A percentile compares a stretch with the other conserved stretches of the same genome.
These are phyloP conservation scores for Pythium plurisporium DNA, from an alignment of 352 stramenopile species.

Conservation along the genomic window DNA sequence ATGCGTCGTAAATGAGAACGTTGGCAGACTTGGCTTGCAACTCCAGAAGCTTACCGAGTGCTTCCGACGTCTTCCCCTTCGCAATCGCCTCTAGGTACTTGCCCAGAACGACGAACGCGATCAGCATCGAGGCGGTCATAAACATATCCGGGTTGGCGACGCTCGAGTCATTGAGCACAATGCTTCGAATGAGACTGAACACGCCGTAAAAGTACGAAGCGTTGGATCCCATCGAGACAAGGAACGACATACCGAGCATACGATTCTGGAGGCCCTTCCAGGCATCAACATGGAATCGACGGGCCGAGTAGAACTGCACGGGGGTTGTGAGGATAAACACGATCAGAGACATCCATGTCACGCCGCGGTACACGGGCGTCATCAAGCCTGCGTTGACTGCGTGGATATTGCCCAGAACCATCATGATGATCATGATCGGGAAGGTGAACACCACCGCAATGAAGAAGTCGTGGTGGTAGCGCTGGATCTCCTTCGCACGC, in stretches of 20 bases:
- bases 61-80: constrained; percentile 92
- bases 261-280: constrained; percentile 90
- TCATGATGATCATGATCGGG: constrained; percentile 92
- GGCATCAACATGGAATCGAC: constrained; percentile 93
- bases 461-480: constrained; percentile 85
- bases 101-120: constrained; percentile 97
- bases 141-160: constrained; percentile 90
- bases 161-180: constrained; percentile 57
- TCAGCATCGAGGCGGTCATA: constrained; percentile 97
- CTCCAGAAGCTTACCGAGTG: constrained; percentile 94
- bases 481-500: constrained; percentile 67
- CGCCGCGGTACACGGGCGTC: constrained; percentile 45
- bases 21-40: constrained; percentile 94
- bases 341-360: constrained; percentile 78
- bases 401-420: constrained; percentile 79
- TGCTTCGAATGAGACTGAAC: constrained; percentile 79
- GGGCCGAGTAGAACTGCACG: constrained; percentile 94
- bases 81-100: constrained; percentile 96
- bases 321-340: constrained; percentile 87
- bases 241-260: constrained; percentile 95
- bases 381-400: constrained; percentile 45
- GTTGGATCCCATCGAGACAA: constrained; percentile 96
- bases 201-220: constrained; percentile 95
- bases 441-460: constrained; percentile 90
- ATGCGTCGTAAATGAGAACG: constrained; percentile 79